phyloP scores from a whole-genome alignment of 129 eudicot species.

The Chrysanthemum makinoi region DNA sequence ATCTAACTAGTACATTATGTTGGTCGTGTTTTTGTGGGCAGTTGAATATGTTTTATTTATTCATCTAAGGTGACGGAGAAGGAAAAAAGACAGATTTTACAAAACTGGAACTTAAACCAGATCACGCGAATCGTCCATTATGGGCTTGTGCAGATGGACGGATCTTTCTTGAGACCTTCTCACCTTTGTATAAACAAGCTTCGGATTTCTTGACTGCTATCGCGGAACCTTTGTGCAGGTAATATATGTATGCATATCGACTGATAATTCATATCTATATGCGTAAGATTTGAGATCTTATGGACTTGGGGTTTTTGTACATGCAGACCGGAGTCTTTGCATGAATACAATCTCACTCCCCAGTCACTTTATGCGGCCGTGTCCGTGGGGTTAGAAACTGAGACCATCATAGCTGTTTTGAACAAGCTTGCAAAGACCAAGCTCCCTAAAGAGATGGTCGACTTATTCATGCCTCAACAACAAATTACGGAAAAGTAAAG shows the following conservation, averaged over 20 bases:
- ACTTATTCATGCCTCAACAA: conserved; percentile 75
- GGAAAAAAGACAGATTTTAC: conserved; percentile 69
- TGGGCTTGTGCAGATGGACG: conserved; percentile 99
- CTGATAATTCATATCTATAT: neutral
- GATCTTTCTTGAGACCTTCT: conserved; percentile 88
- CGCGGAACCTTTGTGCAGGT: conserved; percentile 98
- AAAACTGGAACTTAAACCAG: conserved; percentile 87
- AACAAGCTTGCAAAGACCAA: conserved; percentile 90
- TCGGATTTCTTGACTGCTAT: conserved; percentile 94
- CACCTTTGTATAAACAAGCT: conserved; percentile 85
- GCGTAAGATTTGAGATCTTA: conserved; percentile 2
- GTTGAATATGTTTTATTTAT: conserved; percentile 13
- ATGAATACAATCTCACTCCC: conserved; percentile 92
- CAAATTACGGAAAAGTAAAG: conserved; percentile 97
- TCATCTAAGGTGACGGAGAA: conserved; percentile 45
- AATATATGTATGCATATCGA: neutral
- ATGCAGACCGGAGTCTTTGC: conserved; percentile 92
- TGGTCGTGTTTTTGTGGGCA: neutral
- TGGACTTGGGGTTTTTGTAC: conserved; percentile 12
- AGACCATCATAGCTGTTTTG: conserved; percentile 72
- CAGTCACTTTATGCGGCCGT: conserved; percentile 96
- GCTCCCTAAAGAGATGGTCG: conserved; percentile 95
- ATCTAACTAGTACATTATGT: neutral
- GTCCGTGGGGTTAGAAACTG: conserved; percentile 92
- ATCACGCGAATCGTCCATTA: conserved; percentile 79